Evolutionary conservation across 257 asterid genomes (phyloP).

Genomic region (Oldenlandia corymbosa): DNA sequence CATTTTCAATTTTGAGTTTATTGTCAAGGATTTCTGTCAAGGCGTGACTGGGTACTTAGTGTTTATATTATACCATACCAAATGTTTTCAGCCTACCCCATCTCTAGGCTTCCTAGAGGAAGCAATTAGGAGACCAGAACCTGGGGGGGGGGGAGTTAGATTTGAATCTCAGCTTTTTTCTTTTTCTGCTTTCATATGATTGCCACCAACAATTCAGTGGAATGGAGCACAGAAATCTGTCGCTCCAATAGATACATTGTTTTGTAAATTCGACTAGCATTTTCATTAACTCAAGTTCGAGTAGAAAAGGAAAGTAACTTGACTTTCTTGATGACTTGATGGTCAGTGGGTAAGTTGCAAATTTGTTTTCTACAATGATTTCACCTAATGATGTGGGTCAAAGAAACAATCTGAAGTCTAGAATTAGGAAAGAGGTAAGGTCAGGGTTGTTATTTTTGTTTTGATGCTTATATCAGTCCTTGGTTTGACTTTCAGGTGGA

Average conservation of each 20-base stretch:
- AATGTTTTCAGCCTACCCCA: neutral
- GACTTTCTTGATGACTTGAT: neutral
- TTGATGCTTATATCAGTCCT: slow-evolving; percentile 12
- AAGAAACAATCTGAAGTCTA: neutral
- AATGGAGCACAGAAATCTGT: neutral
- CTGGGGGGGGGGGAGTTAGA: too few relatives aligned
- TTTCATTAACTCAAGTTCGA: neutral
- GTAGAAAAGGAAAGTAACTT: neutral
- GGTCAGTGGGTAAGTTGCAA: neutral
- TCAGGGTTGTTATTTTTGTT: neutral
- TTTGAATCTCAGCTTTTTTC: neutral
- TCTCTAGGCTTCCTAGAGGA: too few relatives aligned
- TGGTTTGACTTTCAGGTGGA: slow-evolving; percentile 50
- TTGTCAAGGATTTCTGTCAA: too few relatives aligned
- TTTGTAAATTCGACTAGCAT: neutral
- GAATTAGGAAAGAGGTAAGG: neutral
- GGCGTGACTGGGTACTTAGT: neutral
- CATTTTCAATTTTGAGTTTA: too few relatives aligned
- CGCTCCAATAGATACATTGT: neutral
- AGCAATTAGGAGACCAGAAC: too few relatives aligned
- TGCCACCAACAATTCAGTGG: neutral
- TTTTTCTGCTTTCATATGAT: neutral
- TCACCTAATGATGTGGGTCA: neutral
- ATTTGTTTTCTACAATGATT: too few relatives aligned
- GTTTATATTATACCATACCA: neutral